These are phyloP conservation scores for Talaromyces sp. DNA, from an alignment of 2,329 filamentous ascomycete genomes.

Conservation along the genomic window DNA sequence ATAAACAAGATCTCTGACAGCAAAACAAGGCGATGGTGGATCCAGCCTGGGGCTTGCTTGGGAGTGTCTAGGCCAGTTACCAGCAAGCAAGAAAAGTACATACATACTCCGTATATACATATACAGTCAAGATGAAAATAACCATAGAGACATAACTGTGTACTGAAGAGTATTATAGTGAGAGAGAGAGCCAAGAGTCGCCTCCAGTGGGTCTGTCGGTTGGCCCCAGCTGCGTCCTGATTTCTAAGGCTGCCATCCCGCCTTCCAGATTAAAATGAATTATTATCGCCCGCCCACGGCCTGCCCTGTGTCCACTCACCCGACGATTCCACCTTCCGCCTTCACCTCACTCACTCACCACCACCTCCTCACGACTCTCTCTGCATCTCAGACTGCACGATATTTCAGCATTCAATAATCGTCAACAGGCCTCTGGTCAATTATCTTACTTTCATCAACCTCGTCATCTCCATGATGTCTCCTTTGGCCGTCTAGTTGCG, in stretches of 20 bases:
- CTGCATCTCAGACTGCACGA: neutral
- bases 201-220: neutral
- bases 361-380: neutral
- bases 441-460: neutral
- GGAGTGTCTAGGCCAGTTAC: neutral
- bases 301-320: slow-evolving; percentile 1
- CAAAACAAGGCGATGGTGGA: slow-evolving; percentile 5
- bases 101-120: neutral
- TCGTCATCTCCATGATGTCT: slow-evolving; percentile 10
- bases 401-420: neutral
- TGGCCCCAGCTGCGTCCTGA: neutral
- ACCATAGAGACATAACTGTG: neutral
- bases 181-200: neutral
- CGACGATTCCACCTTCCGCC: slow-evolving; percentile 10
- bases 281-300: neutral
- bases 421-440: neutral
- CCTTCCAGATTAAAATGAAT: slow-evolving; percentile 1
- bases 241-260: slow-evolving; percentile 10
- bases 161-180: neutral
- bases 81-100: neutral
- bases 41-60: neutral
- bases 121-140: neutral
- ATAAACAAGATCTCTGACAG: neutral
- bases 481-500: slow-evolving; percentile 10
- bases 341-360: neutral